A percentile compares a stretch with the other conserved stretches of the same genome.
Conservation (phyloP, 2,329 filamentous ascomycete species). For the Pseudogymnoascus sp. region DNA sequence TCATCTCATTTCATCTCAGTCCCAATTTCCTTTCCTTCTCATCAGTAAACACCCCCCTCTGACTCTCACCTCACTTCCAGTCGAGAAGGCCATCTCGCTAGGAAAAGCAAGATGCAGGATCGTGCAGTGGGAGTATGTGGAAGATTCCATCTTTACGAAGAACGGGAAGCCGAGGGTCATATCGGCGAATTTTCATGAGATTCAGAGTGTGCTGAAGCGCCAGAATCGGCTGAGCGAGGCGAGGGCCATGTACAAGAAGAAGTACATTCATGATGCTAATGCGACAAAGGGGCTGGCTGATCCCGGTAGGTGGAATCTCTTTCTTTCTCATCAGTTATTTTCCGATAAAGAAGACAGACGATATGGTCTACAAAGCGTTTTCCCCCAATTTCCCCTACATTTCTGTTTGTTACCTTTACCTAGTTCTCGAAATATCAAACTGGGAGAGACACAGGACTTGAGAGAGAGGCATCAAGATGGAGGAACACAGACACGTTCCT, state of each 20-base stretch:
- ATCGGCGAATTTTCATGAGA: conserved; percentile 15
- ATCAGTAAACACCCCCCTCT: not conserved
- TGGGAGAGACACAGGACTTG: no score
- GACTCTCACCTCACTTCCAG: not conserved
- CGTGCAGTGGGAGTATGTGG: conserved; percentile 3
- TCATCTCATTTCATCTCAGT: not conserved
- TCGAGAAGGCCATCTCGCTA: not conserved
- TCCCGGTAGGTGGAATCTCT: conserved; percentile 38
- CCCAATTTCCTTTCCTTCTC: not conserved
- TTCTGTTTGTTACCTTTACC: no score
- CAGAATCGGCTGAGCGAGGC: conserved; percentile 30
- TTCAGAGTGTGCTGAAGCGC: conserved; percentile 16
- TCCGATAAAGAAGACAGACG: not conserved
- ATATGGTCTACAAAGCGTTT: not conserved
- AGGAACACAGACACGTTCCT: not conserved
- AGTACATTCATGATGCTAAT: conserved; percentile 25
- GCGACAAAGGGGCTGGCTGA: conserved; percentile 38
- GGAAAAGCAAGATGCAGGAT: not conserved
- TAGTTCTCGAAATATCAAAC: no score
- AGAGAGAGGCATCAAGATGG: not conserved
- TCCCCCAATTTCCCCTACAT: conserved; percentile 1
- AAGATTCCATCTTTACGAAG: conserved; percentile 11
- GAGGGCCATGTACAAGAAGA: conserved; percentile 29
- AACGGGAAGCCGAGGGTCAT: conserved; percentile 23
- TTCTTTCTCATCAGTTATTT: not conserved